Base-by-base conservation (phyloP, 768 basidiomycete species). In the Lentinula sp. region DNA sequence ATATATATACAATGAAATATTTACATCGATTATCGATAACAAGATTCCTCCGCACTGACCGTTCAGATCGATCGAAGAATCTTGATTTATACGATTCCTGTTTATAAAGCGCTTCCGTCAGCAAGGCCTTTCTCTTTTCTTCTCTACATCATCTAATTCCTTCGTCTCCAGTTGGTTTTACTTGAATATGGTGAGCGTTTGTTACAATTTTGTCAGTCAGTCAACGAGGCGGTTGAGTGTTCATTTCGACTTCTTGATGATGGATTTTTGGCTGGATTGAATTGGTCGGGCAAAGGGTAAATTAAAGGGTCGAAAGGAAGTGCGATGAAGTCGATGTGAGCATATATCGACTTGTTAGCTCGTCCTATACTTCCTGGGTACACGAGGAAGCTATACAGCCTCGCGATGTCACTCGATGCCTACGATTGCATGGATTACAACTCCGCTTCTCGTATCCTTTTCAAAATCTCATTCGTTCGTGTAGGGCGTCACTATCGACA, bases 401-500 rank as follows among this genome's bases (percentile, higher is more conserved):
- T 23, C 46, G 20, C 46, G 46, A 48, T 48, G 46, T 48, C 46
- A 20, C 6, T 9, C 46, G 46, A 48, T 48, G 20, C 18, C 2
- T 18, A 3, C 7, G 1, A 36, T 53, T 6, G 15, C 51, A 32
- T n/a, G n/a, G 28, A 28, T 28, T 28, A 2, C 2, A 28, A 28
- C 2, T 28, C 4, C 28, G 28, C 4, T 28, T 28, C 28, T 28
- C 28, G 28, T 28, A 0, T 28, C 4, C 28, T 28, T 28, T 28
- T 28, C 28, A 3, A 28, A 28, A 20, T 54, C 36, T 52, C 0
- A 15, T 37, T 54, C 13, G 5, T 56, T 42, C 1, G 49, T 35
- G 15, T 46, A 91, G 91, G 90, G 91, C 73, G 90, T 93, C 63
- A 82, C 76, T 48, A 75, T 95, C 67, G 78, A 90, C 59, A 69